A percentile compares a stretch with the other conserved stretches of the same genome.
Conservation (phyloP, 2,329 filamentous ascomycete species). For the Zymoseptoria crescenta region DNA sequence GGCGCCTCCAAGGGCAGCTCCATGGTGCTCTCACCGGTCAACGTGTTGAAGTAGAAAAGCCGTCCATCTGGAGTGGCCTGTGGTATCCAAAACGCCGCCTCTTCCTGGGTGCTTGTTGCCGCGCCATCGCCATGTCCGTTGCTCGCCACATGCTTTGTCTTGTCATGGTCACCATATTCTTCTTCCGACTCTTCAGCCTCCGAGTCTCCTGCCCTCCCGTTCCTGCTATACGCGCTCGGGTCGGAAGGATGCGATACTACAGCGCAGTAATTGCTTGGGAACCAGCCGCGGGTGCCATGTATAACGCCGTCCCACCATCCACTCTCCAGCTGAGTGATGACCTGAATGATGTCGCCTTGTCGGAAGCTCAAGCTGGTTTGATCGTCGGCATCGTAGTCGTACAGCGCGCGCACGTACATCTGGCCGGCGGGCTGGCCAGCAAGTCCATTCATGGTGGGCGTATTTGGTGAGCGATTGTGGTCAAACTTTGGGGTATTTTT, state of each 20-base stretch:
- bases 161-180: conserved; percentile 50
- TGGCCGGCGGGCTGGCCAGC: conserved; percentile 43
- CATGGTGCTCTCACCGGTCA: conserved; percentile 90
- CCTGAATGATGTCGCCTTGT: conserved; percentile 94
- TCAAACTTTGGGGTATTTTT: neutral
- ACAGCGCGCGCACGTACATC: conserved; percentile 90
- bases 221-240: conserved; percentile 54
- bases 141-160: conserved; percentile 36
- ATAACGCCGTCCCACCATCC: conserved; percentile 99
- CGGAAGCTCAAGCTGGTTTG: conserved; percentile 94
- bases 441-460: conserved; percentile 43
- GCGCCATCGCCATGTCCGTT: conserved; percentile 52
- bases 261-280: conserved; percentile 97
- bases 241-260: conserved; percentile 73
- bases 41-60: conserved; percentile 95
- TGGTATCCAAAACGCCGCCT: conserved; percentile 96
- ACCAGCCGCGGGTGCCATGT: conserved; percentile 94
- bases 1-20: conserved; percentile 91
- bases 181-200: conserved; percentile 55
- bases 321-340: conserved; percentile 94
- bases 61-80: conserved; percentile 90
- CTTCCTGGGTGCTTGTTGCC: conserved; percentile 60
- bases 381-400: conserved; percentile 97
- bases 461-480: neutral
- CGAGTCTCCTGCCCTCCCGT: conserved; percentile 41